Base-by-base conservation (phyloP, 2,329 filamentous ascomycete species). In the Akanthomyces muscarius region DNA sequence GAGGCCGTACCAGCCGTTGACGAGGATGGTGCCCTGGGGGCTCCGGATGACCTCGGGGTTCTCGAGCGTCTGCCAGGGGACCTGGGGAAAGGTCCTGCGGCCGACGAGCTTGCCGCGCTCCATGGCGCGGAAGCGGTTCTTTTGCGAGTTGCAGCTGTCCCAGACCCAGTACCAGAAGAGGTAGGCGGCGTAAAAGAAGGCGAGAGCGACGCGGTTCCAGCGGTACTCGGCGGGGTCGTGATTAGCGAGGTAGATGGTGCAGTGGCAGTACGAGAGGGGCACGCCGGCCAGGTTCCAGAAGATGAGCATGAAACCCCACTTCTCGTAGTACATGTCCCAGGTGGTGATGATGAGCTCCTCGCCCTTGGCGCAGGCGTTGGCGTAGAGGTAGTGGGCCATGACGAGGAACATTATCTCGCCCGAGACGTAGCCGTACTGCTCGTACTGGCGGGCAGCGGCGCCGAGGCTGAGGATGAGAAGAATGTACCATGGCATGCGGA, bases 321-420 rank as follows among this genome's bases (percentile, higher is more conserved):
- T 97, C 82, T 97, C 92, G 71, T 92, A 94, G 81, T 96, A 96
- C 89, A 97, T 96, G 71, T 97, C 92, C 89, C 92, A 97, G 56
- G 91, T 95, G 10, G 90, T 90, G 64, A 92, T 85, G 75, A 97
- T 97, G 73, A 92, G 85, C 77, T 97, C 91, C 77, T 97, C 92
- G 54, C 90, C 93, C 80, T 97, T 97, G 69, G 89, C 87, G 80
- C 92, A 97, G 60, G 92, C 92, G 75, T 96, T 95, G 72, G 92
- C 91, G 71, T 97, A 97, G 52, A 97, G 83, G 77, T 89, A 97
- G 77, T 96, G 92, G 0, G 92, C 93, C 85, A 97, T 88, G 67
- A 96, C 78, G 50, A 97, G 78, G 79, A 97, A 95, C 66, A 83
- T 81, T 60, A 95, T 89, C 75, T 97, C 91, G n/a, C 87, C 88